phyloP scores from a whole-genome alignment of 495 filamentous ascomycete genomes.

The Parachaetomium inaequale region DNA sequence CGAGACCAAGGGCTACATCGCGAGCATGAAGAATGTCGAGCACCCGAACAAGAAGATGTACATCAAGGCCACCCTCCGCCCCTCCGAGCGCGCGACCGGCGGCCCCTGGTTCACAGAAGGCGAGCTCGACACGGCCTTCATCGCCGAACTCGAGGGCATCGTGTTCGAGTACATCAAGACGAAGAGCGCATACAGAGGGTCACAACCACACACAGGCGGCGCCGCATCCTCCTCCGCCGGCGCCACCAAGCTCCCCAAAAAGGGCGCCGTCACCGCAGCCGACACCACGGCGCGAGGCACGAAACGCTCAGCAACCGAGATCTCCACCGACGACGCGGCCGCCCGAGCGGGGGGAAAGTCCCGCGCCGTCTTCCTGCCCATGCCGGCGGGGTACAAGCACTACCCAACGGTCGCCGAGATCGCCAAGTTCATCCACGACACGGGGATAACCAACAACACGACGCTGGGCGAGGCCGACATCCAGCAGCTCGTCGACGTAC shows the following conservation, averaged over 20 bases:
- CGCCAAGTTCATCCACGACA: slow-evolving; percentile 63
- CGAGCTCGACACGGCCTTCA: slow-evolving; percentile 76
- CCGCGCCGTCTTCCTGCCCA: slow-evolving; percentile 50
- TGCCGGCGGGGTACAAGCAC: slow-evolving; percentile 61
- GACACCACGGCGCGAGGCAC: slow-evolving; percentile 32
- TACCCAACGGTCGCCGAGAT: slow-evolving; percentile 78
- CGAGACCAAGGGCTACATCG: slow-evolving; percentile 57
- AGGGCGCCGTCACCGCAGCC: slow-evolving; percentile 41
- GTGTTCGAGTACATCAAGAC: slow-evolving; percentile 67
- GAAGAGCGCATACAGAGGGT: slow-evolving; percentile 60
- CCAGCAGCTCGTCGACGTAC: slow-evolving; percentile 74
- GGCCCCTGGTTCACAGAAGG: slow-evolving; percentile 89
- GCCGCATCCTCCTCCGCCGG: slow-evolving; percentile 20
- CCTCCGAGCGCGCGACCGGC: slow-evolving; percentile 83
- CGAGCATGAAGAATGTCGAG: slow-evolving; percentile 59
- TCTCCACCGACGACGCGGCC: slow-evolving; percentile 38
- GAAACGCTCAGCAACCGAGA: slow-evolving; percentile 31
- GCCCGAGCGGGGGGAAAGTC: slow-evolving; percentile 9
- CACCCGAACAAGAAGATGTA: slow-evolving; percentile 70
- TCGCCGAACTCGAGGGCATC: slow-evolving; percentile 62
- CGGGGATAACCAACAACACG: slow-evolving; percentile 60
- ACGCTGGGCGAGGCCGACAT: slow-evolving; percentile 67
- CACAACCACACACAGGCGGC: slow-evolving; percentile 22
- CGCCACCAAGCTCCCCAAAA: slow-evolving; percentile 36
- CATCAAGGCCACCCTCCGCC: slow-evolving; percentile 73